Percentiles rank a stretch among this genome's conserved stretches.
Conservation (phyloP, 2,329 filamentous ascomycete genomes). For the Diaporthe aspalathi region DNA sequence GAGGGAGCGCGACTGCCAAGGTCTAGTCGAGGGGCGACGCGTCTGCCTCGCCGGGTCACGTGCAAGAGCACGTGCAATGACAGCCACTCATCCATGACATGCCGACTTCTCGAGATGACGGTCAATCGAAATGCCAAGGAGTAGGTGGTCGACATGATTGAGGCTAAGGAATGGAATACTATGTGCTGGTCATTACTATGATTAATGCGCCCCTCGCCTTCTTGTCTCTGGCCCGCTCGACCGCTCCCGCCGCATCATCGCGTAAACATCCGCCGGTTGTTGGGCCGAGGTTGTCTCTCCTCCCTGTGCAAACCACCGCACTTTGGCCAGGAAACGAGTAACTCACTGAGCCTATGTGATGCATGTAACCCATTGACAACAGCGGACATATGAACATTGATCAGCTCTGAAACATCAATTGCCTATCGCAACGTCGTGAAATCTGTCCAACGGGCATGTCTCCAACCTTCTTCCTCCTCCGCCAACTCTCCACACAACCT, state of each 20-base stretch:
- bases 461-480: background rate
- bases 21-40: constrained; percentile 29
- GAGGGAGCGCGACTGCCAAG: constrained; percentile 34
- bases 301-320: background rate
- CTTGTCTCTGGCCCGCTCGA: background rate
- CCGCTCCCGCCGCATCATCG: constrained; percentile 8
- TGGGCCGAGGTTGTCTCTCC: constrained; percentile 11
- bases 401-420: background rate
- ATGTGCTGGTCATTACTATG: background rate
- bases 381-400: background rate
- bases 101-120: background rate
- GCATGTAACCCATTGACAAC: background rate
- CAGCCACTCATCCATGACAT: background rate
- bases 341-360: background rate
- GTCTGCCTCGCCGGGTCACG: constrained; percentile 40
- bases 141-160: no score
- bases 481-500: background rate
- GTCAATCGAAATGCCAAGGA: background rate
- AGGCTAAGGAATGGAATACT: background rate
- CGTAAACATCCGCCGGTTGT: constrained; percentile 1
- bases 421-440: background rate
- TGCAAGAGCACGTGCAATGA: constrained; percentile 26
- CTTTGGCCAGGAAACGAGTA: background rate
- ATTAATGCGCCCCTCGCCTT: background rate
- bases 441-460: background rate